Evolutionary conservation across 1,284 basidiomycete species (phyloP), one percentile per base, ranked within the genome.

Genomic region (Irpex rosettiformis): DNA sequence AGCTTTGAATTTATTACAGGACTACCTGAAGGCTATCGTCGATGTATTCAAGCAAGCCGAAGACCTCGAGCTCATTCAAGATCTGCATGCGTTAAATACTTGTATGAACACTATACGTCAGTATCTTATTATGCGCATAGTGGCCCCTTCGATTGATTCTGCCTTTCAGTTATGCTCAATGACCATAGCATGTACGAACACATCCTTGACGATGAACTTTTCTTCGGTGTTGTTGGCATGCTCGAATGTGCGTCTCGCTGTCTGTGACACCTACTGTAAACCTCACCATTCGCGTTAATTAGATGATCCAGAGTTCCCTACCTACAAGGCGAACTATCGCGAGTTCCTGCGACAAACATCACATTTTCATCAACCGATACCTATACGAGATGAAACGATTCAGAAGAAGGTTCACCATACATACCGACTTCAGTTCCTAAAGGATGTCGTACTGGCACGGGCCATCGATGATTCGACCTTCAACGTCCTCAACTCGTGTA

Each of bases 281-380:
- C 57, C 43, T 56, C 51, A 65, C 56, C 55, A 21, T 63, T 60
- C 61, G 4, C 43, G 55, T 58, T 43, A 43, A 11, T 16, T 70
- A 96, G 94, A 99, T 73, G 96, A 98, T 69, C 96, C 96, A 61
- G 96, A 98, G 67, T 98, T 96, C 71, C 96, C 96, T 8, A 81
- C 78, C 13, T 86, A 96, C 75, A 98, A 98, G 76, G 97, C 96
- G 49, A 94, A 95, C 65, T 99, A 98, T 71, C 94, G 96, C 53
- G 88, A 96, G 59, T 97, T 97, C 71, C 85, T 98, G 45, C 80
- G 85, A 45, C 82, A 91, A 64, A 88, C 85, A 11, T 84, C 93
- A 3, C 87, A 84, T 54, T 98, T 94, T 75, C 88, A 93, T 63
- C 85, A 95, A 72, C 94, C 95, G 49, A 87, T 98, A 59, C 80